Evolutionary conservation across 768 basidiomycete species (phyloP).

Genomic region (Tulasnella sp.): DNA sequence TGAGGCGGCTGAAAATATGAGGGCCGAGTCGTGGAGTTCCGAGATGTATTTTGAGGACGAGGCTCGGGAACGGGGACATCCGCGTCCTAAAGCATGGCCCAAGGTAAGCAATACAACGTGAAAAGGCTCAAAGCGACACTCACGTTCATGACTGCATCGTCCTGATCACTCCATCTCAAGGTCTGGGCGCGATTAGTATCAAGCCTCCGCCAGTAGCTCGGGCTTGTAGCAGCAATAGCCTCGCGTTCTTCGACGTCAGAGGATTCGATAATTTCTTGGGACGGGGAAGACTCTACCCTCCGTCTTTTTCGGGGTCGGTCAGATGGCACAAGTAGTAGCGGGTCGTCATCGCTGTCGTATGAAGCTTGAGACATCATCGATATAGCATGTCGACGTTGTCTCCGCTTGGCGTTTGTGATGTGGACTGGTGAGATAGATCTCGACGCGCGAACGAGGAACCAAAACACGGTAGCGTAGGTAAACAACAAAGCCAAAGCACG

Average conservation of each 20-base stretch:
- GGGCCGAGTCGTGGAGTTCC: not conserved
- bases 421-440: not conserved
- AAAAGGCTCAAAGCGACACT: not conserved
- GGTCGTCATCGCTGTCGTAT: constrained; percentile 28
- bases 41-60: not conserved
- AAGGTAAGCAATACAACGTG: not conserved
- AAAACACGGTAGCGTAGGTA: not conserved
- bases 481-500: not conserved
- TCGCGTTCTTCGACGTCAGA: constrained; percentile 66
- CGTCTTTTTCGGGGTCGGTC: not conserved
- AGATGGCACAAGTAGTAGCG: constrained; percentile 23
- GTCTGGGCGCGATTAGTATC: not conserved
- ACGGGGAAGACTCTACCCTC: constrained; percentile 9
- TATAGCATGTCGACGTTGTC: not conserved
- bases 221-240: constrained; percentile 41
- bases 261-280: constrained; percentile 56
- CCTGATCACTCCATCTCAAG: no score
- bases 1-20: not conserved
- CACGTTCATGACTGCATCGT: not conserved
- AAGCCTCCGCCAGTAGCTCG: constrained; percentile 22
- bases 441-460: not conserved
- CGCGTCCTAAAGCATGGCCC: not conserved
- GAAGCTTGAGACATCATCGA: not conserved
- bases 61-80: not conserved
- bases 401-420: not conserved